A percentile compares a stretch with the other conserved stretches of the same genome.
Conservation (phyloP, 2,329 filamentous ascomycete species). For the Ophiosphaerella narmari region DNA sequence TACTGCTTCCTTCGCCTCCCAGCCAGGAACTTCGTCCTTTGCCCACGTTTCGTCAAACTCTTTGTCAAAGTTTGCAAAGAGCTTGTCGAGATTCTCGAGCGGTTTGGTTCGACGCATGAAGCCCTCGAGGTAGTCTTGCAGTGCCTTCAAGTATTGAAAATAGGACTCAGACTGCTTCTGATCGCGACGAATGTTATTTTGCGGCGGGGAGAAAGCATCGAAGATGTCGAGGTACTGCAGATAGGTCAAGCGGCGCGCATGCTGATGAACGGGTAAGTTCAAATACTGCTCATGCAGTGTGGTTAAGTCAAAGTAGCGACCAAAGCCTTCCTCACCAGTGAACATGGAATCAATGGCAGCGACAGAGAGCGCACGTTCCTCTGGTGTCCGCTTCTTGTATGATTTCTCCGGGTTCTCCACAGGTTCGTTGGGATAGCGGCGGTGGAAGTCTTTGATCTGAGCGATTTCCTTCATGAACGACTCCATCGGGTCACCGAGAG, state of each 20-base stretch:
- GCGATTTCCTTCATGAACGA: slow-evolving; percentile 87
- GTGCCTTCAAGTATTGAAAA: slow-evolving; percentile 81
- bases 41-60: slow-evolving; percentile 87
- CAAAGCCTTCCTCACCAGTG: slow-evolving; percentile 92
- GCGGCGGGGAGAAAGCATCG: slow-evolving; percentile 78
- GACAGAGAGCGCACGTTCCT: slow-evolving; percentile 64
- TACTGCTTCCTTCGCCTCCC: slow-evolving; percentile 61
- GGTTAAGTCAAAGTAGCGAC: slow-evolving; percentile 89
- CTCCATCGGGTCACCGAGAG: slow-evolving; percentile 83
- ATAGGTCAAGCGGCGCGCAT: slow-evolving; percentile 70
- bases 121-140: slow-evolving; percentile 82
- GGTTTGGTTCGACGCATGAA: slow-evolving; percentile 87
- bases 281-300: slow-evolving; percentile 84
- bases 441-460: slow-evolving; percentile 84
- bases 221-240: slow-evolving; percentile 92
- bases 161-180: slow-evolving; percentile 94
- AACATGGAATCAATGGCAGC: slow-evolving; percentile 88
- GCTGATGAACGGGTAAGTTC: slow-evolving; percentile 83
- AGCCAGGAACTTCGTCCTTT: slow-evolving; percentile 77
- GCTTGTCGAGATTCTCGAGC: slow-evolving; percentile 80
- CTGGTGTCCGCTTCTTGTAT: slow-evolving; percentile 74
- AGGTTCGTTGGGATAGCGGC: slow-evolving; percentile 88
- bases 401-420: slow-evolving; percentile 93
- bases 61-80: slow-evolving; percentile 75
- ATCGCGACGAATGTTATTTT: slow-evolving; percentile 72